Conservation (phyloP, 768 basidiomycete species). For the Coprinopsis sp. region DNA sequence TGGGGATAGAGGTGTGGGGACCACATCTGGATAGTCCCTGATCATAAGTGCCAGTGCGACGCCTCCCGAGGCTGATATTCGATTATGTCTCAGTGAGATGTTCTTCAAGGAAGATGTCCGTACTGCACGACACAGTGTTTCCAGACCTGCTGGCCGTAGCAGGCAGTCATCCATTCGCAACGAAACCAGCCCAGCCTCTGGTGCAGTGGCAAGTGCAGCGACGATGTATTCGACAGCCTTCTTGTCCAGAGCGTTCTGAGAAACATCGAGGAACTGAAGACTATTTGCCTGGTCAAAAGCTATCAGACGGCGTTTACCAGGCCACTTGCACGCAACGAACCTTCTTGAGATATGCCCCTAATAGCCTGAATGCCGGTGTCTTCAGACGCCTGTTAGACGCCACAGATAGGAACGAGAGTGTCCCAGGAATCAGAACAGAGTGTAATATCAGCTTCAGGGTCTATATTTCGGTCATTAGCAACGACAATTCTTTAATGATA, state of each 20-base stretch:
- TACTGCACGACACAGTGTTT: slow-evolving; percentile 77
- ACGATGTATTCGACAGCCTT: slow-evolving; percentile 80
- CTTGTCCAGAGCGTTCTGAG: slow-evolving; percentile 81
- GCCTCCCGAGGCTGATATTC: slow-evolving; percentile 77
- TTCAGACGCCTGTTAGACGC: slow-evolving; percentile 85
- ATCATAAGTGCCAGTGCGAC: slow-evolving; percentile 96
- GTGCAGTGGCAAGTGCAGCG: slow-evolving; percentile 52
- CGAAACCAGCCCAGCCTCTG: slow-evolving; percentile 61
- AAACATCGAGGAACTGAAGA: slow-evolving; percentile 86
- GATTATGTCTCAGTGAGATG: slow-evolving; percentile 86
- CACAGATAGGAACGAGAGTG: slow-evolving; percentile 77
- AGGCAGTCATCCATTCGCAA: slow-evolving; percentile 87
- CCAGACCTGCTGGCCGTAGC: slow-evolving; percentile 68
- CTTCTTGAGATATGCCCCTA: slow-evolving; percentile 78
- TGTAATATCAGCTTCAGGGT: slow-evolving; percentile 87
- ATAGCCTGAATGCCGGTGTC: slow-evolving; percentile 64
- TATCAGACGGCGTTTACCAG: slow-evolving; percentile 2
- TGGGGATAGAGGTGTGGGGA: slow-evolving; percentile 35
- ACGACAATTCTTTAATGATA: neutral
- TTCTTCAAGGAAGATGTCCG: slow-evolving; percentile 82
- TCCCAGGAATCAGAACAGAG: slow-evolving; percentile 77
- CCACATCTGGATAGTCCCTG: slow-evolving; percentile 87
- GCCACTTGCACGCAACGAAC: slow-evolving; percentile 30
- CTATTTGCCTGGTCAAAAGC: slow-evolving; percentile 51
- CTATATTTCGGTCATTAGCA: slow-evolving; percentile 31